Evolutionary conservation across 306 rosid genomes (phyloP).

Genomic region (Pyrus betulifolia): DNA sequence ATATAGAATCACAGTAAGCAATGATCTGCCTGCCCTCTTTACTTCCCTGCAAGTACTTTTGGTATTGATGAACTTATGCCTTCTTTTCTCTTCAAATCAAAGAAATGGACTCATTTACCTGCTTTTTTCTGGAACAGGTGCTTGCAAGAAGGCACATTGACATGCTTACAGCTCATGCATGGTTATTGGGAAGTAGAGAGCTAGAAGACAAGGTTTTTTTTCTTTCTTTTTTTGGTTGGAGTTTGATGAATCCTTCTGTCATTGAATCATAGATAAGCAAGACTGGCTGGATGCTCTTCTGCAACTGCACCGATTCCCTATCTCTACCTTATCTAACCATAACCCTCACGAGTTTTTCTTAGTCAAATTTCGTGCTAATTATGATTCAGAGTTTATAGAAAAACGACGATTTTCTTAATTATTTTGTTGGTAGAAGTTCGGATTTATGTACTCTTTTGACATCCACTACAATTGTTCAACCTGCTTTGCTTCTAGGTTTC

Average conservation of each 20-base stretch:
- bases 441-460: neutral
- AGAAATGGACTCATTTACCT: neutral
- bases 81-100: neutral
- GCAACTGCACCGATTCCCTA: neutral
- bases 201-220: constrained; percentile 70
- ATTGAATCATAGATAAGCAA: neutral
- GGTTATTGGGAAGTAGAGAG: constrained; percentile 66
- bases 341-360: neutral
- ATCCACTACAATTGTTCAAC: neutral
- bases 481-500: constrained; percentile 42
- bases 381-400: neutral
- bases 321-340: neutral
- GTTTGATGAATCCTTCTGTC: neutral
- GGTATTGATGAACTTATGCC: neutral
- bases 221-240: constrained; percentile 9
- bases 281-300: neutral
- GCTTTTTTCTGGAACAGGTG: constrained; percentile 36
- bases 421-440: neutral
- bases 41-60: neutral
- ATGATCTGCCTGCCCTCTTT: neutral
- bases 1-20: neutral
- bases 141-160: constrained; percentile 80
- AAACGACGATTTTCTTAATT: neutral
- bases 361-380: neutral
- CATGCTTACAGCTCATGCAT: constrained; percentile 60